A percentile compares a stretch with the other conserved stretches of the same genome.
Evolutionary conservation across 306 rosid species (phyloP).

Genomic region (Cyamopsis tetragonoloba): DNA sequence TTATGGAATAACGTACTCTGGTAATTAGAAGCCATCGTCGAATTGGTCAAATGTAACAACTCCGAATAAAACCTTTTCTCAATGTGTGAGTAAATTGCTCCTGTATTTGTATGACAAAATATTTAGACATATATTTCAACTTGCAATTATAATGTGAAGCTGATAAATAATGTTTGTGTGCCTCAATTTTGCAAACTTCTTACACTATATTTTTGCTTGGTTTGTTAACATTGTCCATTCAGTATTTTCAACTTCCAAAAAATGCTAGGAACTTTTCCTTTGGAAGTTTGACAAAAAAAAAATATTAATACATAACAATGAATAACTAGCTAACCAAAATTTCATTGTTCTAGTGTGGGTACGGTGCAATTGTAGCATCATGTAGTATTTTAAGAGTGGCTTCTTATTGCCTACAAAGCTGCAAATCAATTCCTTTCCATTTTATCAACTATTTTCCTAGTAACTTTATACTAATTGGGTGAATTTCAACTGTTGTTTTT

Average conservation of each 20-base stretch:
- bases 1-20: not conserved
- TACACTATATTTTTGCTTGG: not conserved
- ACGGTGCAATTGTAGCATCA: not conserved
- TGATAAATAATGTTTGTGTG: not conserved
- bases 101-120: not conserved
- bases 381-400: not conserved
- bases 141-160: not conserved
- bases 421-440: conserved; percentile 18
- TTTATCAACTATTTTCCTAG: not conserved
- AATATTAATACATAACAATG: not conserved
- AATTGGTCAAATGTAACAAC: not conserved
- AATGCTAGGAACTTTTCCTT: not conserved
- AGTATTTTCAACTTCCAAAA: not conserved
- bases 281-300: not conserved
- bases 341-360: not conserved
- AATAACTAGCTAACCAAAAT: not conserved
- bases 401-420: not conserved
- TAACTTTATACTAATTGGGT: not conserved
- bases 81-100: not conserved
- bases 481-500: not conserved
- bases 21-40: not conserved
- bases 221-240: not conserved
- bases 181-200: not conserved
- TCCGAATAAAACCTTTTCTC: not conserved
- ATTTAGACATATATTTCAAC: not conserved